Conservation (phyloP, 192 early-diverging fungal genomes). For the Coemansia sp. region DNA sequence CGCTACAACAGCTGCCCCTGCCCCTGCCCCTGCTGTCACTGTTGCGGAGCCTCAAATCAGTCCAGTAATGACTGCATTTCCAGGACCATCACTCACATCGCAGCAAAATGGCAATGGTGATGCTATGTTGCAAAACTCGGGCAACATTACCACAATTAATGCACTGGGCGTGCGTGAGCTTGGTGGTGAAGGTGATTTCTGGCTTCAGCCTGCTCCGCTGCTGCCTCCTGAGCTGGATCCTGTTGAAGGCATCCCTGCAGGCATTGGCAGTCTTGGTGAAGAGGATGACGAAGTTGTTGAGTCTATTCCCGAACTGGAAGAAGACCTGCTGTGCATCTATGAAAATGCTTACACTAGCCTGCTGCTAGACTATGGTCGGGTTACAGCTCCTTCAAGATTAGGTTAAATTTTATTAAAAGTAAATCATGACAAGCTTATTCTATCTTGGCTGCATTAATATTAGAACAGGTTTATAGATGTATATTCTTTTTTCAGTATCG, state of each 20-base stretch:
- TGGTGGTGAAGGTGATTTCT: conserved; percentile 34
- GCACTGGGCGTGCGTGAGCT: conserved; percentile 45
- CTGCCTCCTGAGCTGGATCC: conserved; percentile 45
- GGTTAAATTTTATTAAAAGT: conserved; percentile 37
- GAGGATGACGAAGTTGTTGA: conserved; percentile 35
- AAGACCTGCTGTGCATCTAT: conserved; percentile 63
- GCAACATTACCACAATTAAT: conserved; percentile 34
- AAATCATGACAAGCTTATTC: too few relatives aligned
- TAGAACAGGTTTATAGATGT: too few relatives aligned
- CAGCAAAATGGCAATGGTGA: conserved; percentile 5
- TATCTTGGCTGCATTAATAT: too few relatives aligned
- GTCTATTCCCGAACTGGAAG: conserved; percentile 66
- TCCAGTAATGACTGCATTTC: conserved; percentile 11
- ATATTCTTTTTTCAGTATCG: too few relatives aligned
- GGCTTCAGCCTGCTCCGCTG: conserved; percentile 36
- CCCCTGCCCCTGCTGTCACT: not conserved
- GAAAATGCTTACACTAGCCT: conserved; percentile 65
- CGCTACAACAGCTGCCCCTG: conserved; percentile 2
- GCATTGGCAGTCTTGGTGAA: conserved; percentile 44
- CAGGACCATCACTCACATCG: not conserved
- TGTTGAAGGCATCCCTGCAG: conserved; percentile 4
- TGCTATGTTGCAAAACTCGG: too few relatives aligned
- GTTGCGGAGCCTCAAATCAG: not conserved
- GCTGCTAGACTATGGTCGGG: conserved; percentile 66
- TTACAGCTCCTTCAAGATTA: conserved; percentile 60